A percentile compares a stretch with the other conserved stretches of the same genome.
Conservation (phyloP, 208 protist species). For the Naegleria fowleri region DNA sequence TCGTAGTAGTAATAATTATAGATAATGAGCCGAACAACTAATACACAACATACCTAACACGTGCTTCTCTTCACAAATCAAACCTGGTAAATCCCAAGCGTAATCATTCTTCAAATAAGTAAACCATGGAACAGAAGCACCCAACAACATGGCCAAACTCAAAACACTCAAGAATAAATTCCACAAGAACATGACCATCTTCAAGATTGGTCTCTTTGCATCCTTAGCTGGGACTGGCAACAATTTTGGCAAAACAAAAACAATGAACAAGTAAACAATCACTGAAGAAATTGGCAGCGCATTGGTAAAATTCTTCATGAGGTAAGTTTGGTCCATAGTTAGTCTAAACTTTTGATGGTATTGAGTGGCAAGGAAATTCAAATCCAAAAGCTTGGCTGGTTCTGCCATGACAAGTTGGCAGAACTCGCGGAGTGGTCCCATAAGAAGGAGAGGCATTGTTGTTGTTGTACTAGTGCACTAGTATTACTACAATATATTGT, state of each 20-base stretch:
- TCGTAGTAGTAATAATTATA: too few relatives aligned
- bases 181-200: background rate
- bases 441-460: background rate
- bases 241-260: background rate
- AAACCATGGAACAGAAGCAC: background rate
- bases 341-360: background rate
- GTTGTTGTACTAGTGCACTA: too few relatives aligned
- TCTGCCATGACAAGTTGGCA: background rate
- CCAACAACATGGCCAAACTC: background rate
- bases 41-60: background rate
- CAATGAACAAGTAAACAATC: background rate
- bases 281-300: background rate
- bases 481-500: too few relatives aligned
- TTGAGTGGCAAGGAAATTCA: background rate
- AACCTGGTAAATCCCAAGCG: background rate
- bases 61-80: background rate
- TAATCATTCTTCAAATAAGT: background rate
- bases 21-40: too few relatives aligned
- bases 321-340: background rate
- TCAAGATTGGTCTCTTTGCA: background rate
- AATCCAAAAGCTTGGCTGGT: background rate
- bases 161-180: constrained; percentile 9
- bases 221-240: background rate
- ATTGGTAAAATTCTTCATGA: background rate
- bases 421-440: background rate